Evolutionary conservation across 176 grass and related monocot genomes (phyloP).

Genomic region (Dendrocalamus sinicus): DNA sequence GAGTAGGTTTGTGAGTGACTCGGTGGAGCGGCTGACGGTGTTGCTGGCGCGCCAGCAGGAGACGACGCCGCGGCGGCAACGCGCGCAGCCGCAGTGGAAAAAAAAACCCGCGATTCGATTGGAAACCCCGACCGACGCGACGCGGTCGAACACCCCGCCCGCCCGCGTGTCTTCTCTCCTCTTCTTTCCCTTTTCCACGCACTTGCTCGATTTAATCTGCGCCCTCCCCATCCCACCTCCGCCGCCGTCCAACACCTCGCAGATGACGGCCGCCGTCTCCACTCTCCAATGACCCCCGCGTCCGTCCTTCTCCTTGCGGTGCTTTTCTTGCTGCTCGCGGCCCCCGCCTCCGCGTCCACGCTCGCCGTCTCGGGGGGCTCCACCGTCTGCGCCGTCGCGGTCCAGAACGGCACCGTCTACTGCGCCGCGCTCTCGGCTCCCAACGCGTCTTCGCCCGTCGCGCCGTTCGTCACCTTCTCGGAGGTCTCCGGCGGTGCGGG

Average conservation of each 20-base stretch:
- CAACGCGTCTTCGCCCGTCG: background rate
- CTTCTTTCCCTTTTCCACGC: background rate
- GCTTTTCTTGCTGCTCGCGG: constrained; percentile 17
- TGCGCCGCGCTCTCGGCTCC: background rate
- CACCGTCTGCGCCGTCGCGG: constrained; percentile 61
- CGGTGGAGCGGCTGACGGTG: background rate
- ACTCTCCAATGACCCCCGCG: constrained; percentile 25
- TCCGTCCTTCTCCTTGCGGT: background rate
- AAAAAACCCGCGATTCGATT: background rate
- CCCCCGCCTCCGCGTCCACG: constrained; percentile 51
- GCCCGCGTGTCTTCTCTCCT: background rate
- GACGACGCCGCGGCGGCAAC: background rate
- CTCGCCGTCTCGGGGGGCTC: constrained; percentile 57
- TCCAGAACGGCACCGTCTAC: constrained; percentile 13
- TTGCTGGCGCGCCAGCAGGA: too few relatives aligned
- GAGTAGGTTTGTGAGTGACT: too few relatives aligned
- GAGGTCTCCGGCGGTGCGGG: constrained; percentile 61
- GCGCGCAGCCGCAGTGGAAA: background rate
- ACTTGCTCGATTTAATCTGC: background rate
- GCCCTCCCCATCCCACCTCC: background rate
- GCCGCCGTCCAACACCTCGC: background rate
- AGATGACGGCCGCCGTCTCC: constrained; percentile 43
- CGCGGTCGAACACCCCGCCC: constrained; percentile 15
- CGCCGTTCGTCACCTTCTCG: constrained; percentile 45
- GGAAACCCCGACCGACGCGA: background rate